Percentiles rank a stretch among this genome's conserved stretches.
Conservation (phyloP, 345 rosid genomes). For the Odontarrhena argentea region DNA sequence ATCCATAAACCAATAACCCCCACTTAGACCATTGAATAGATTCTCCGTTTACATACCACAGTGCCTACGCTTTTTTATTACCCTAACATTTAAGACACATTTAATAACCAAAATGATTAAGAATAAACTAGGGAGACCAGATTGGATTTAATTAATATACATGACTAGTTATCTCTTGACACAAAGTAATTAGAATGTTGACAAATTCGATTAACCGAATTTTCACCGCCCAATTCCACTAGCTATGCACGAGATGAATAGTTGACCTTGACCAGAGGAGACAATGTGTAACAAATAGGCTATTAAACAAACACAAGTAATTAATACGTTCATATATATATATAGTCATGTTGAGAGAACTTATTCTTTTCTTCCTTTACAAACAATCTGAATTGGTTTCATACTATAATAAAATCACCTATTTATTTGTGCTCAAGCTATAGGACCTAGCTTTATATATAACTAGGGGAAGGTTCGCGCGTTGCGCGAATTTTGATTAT, state of each 20-base stretch:
- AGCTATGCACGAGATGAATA: constrained; percentile 27
- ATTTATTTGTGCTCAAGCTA: not conserved
- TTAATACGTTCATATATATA: constrained; percentile 23
- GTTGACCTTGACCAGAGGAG: constrained; percentile 39
- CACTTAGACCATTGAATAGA: not conserved
- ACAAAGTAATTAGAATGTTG: constrained; percentile 30
- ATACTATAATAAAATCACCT: constrained; percentile 6
- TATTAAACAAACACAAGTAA: constrained; percentile 18
- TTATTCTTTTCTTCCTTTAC: constrained; percentile 22
- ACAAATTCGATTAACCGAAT: constrained; percentile 32
- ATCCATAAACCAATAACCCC: no score
- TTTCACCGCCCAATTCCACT: constrained; percentile 32
- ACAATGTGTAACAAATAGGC: constrained; percentile 33
- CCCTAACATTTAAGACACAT: constrained; percentile 18
- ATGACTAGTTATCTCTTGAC: constrained; percentile 8
- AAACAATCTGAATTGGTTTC: constrained; percentile 36
- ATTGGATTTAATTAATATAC: constrained; percentile 1
- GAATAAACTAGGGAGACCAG: constrained; percentile 7
- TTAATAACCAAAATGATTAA: constrained; percentile 15
- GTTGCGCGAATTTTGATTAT: no score
- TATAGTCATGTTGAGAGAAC: constrained; percentile 17
- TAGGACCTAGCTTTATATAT: not conserved
- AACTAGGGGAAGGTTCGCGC: no score
- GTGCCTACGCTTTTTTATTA: constrained; percentile 15
- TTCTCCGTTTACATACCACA: constrained; percentile 8